Conservation (phyloP, 805 yeast species). For the Ascoidea asiatica region DNA sequence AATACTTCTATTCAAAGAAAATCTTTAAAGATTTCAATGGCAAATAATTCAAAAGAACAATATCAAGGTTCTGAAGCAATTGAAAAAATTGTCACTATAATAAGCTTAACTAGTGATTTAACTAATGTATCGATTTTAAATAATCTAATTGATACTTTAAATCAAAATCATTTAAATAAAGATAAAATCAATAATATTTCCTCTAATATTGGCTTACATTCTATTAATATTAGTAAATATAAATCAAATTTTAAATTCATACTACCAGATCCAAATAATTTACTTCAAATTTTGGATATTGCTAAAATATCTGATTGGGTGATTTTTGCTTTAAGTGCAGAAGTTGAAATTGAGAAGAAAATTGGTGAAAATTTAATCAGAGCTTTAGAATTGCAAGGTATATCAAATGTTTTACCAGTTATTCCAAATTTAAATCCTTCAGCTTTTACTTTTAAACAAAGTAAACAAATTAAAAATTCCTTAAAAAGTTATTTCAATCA, state of each 20-base stretch:
- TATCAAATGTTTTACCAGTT: slow-evolving; percentile 68
- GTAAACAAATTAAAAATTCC: slow-evolving; percentile 53
- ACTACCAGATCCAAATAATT: slow-evolving; percentile 55
- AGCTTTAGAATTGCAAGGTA: slow-evolving; percentile 85
- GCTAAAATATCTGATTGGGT: slow-evolving; percentile 85
- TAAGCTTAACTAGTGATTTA: slow-evolving; percentile 69
- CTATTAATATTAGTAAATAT: slow-evolving; percentile 46
- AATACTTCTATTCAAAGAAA: slow-evolving; percentile 70
- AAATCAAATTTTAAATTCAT: slow-evolving; percentile 61
- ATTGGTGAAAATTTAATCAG: slow-evolving; percentile 85
- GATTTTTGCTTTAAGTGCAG: slow-evolving; percentile 79
- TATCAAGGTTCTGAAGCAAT: slow-evolving; percentile 75
- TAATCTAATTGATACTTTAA: slow-evolving; percentile 27
- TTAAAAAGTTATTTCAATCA: slow-evolving; percentile 54
- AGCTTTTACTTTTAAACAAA: slow-evolving; percentile 65
- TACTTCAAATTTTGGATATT: slow-evolving; percentile 66
- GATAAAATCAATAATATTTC: slow-evolving; percentile 10
- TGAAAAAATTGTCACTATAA: slow-evolving; percentile 69
- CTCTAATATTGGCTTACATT: slow-evolving; percentile 26
- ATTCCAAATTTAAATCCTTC: slow-evolving; percentile 58
- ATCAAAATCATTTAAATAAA: slow-evolving; percentile 17
- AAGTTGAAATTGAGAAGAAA: slow-evolving; percentile 62
- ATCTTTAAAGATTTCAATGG: slow-evolving; percentile 50
- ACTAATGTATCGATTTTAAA: slow-evolving; percentile 40
- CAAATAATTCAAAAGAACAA: slow-evolving; percentile 46